These are phyloP conservation scores for Grammothele lineata DNA, from an alignment of 768 basidiomycete genomes.

Conservation along the genomic window DNA sequence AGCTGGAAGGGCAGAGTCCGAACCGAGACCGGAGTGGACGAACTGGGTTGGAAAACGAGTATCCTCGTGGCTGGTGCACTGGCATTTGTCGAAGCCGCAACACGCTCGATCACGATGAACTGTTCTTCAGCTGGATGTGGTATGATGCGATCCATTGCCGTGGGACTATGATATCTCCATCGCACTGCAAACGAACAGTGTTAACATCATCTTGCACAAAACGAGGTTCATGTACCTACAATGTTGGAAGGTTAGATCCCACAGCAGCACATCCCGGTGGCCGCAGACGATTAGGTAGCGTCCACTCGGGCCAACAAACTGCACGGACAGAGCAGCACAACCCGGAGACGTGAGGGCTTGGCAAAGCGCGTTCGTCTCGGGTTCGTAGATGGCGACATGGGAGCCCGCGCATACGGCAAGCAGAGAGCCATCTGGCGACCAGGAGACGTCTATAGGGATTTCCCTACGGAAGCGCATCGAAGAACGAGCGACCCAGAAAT, in stretches of 20 bases:
- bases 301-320: conserved; percentile 71
- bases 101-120: conserved; percentile 53
- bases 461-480: conserved; percentile 66
- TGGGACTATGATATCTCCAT: conserved; percentile 47
- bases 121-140: conserved; percentile 53
- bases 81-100: conserved; percentile 12
- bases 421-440: conserved; percentile 86
- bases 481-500: conserved; percentile 79
- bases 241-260: conserved; percentile 64
- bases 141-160: conserved; percentile 41
- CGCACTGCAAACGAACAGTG: conserved; percentile 46
- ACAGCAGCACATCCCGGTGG: conserved; percentile 49
- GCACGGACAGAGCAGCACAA: conserved; percentile 41
- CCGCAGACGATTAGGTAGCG: conserved; percentile 62
- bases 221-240: conserved; percentile 39
- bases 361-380: conserved; percentile 52
- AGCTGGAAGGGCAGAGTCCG: conserved; percentile 60
- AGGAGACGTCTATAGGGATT: conserved; percentile 60
- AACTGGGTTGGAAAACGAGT: conserved; percentile 44
- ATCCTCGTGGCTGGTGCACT: conserved; percentile 30
- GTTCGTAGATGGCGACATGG: conserved; percentile 72
- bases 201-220: neutral
- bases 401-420: conserved; percentile 68
- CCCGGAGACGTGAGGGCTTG: conserved; percentile 59
- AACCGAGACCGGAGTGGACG: conserved; percentile 40